Percentiles rank a stretch among this genome's conserved stretches.
Conservation (phyloP, 2,329 filamentous ascomycete genomes). For the Moelleriella libera region DNA sequence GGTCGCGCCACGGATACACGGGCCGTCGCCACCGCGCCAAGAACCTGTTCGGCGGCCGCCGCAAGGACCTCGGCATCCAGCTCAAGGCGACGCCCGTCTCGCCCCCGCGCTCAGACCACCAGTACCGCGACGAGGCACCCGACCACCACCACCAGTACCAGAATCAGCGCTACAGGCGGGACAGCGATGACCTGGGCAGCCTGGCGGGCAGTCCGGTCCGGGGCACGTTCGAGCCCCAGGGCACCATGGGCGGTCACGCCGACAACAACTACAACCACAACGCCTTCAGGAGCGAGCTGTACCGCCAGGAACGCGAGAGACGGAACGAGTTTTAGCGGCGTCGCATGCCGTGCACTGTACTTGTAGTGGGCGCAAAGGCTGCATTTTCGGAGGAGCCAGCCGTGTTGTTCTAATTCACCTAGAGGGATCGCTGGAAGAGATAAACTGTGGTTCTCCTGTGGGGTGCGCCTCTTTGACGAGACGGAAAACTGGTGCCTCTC, state of each 20-base stretch:
- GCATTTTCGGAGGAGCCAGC: too few relatives aligned
- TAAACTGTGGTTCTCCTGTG: too few relatives aligned
- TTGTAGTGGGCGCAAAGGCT: too few relatives aligned
- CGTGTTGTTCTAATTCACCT: too few relatives aligned
- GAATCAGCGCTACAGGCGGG: slow-evolving; percentile 14
- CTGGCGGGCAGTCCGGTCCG: slow-evolving; percentile 31
- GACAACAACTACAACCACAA: slow-evolving; percentile 11
- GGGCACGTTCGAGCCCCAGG: slow-evolving; percentile 24
- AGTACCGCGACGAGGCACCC: slow-evolving; percentile 10
- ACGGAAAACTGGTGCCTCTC: too few relatives aligned
- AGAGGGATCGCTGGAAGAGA: too few relatives aligned
- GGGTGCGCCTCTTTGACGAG: too few relatives aligned
- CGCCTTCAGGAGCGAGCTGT: slow-evolving; percentile 34
- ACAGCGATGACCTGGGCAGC: slow-evolving; percentile 35
- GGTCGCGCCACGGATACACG: slow-evolving; percentile 27
- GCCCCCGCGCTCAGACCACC: slow-evolving; percentile 2
- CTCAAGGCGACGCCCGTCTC: slow-evolving; percentile 21
- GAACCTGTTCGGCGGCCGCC: slow-evolving; percentile 20
- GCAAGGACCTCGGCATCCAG: slow-evolving; percentile 26
- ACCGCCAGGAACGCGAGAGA: slow-evolving; percentile 23
- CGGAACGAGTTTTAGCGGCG: not conserved
- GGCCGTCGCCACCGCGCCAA: slow-evolving; percentile 23
- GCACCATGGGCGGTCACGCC: slow-evolving; percentile 16
- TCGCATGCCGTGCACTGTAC: too few relatives aligned
- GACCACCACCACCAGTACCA: not conserved